Evolutionary conservation across 768 basidiomycete species (phyloP), one percentile per base, ranked within the genome.

Genomic region (Lactarius quietus): DNA sequence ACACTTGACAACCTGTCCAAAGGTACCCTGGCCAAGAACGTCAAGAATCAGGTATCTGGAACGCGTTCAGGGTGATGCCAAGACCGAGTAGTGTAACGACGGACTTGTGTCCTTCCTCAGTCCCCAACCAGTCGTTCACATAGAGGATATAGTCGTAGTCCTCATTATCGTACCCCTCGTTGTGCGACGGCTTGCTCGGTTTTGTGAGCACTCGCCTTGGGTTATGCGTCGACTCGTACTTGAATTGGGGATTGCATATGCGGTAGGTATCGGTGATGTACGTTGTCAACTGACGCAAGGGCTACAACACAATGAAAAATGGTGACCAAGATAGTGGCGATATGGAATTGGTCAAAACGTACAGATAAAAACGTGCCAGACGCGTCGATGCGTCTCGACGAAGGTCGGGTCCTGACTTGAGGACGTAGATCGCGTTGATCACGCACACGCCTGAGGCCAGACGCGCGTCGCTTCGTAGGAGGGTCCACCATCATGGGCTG

Each of bases 101-200:
- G 74, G 73, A 95, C 93, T 97, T 94, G 82, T 97, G 90, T 55
- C 93, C 92, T 66, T 95, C 92, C 72, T 98, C 97, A 29, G 85
- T 88, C 3, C 97, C 97, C 64, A 99, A 78, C 82, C 93, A 95
- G 73, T 99, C 97, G 73, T 99, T 99, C 74, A 99, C 97, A 76
- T 98, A 99, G 64, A 99, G 84, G 72, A 99, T 98, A 73, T 99
- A 99, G 75, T 99, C 97, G 72, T 95, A 96, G 76, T 99, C 97
- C 71, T 98, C 96, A 72, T 99, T 99, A 77, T 99, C 97, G 70
- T 88, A 97, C 2, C 96, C 96, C 66, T 98, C 95, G 75, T 99
- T 99, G 75, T 96, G 92, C 0, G 85, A 83, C 0, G 95, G 92
- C 74, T 97, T 97, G 80, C 92, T 94, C 23, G 97, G 97, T 76